phyloP scores from a whole-genome alignment of 805 yeast genomes.

The Yamadazyma ubonensis region DNA sequence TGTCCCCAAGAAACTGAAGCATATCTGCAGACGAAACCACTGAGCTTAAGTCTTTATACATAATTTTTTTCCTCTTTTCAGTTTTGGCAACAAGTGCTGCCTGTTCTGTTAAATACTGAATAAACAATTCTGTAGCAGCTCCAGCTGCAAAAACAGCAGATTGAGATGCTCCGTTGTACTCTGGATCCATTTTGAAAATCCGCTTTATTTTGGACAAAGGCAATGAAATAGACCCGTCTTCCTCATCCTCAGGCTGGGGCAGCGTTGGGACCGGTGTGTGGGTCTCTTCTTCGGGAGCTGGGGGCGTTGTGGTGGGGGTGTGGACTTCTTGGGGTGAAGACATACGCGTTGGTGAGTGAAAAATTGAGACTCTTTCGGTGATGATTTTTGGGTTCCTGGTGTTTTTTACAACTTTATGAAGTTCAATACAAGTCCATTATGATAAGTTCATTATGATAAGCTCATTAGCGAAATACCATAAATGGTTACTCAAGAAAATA shows the following conservation, averaged over 20 bases:
- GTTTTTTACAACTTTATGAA: no score
- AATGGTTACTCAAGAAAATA: no score
- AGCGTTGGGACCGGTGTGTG: conserved; percentile 6
- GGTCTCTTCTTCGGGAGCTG: conserved; percentile 14
- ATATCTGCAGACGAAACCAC: conserved; percentile 62
- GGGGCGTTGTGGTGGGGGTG: conserved; percentile 25
- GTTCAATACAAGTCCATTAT: no score
- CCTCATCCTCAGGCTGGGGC: conserved; percentile 18
- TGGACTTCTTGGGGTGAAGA: conserved; percentile 12
- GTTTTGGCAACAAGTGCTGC: conserved; percentile 64
- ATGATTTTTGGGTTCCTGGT: no score
- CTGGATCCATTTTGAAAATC: conserved; percentile 75
- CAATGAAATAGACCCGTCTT: conserved; percentile 33
- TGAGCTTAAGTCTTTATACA: conserved; percentile 65
- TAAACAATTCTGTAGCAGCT: conserved; percentile 74
- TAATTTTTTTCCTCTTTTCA: conserved; percentile 66
- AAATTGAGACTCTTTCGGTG: no score
- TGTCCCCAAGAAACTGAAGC: conserved; percentile 59
- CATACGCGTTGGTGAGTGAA: conserved; percentile 5
- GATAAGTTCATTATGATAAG: no score
- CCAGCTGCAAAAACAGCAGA: conserved; percentile 74
- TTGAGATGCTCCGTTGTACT: conserved; percentile 62
- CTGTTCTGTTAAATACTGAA: conserved; percentile 68
- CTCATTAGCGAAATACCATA: no score
- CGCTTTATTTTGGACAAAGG: conserved; percentile 71